Evolutionary conservation across 495 filamentous ascomycete genomes (phyloP).

Genomic region (Pyrenula aspistea): DNA sequence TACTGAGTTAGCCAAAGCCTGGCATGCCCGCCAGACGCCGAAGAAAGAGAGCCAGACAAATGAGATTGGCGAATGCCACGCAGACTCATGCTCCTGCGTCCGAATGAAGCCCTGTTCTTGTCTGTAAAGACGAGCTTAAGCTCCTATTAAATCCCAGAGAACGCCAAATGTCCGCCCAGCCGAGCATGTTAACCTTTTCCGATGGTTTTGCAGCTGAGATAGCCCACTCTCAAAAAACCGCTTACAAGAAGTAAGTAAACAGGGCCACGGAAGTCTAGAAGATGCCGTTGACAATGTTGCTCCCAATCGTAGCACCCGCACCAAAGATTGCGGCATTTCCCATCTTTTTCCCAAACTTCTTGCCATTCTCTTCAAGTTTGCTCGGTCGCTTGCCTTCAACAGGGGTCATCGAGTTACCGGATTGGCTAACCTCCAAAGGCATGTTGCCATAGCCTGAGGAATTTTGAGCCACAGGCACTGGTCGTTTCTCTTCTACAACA

Average conservation of each 20-base stretch:
- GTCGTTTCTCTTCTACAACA: constrained; percentile 33
- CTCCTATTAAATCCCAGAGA: not conserved
- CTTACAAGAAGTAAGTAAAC: constrained; percentile 2
- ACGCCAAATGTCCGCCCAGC: not conserved
- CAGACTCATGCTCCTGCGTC: not conserved
- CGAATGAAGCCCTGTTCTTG: not conserved
- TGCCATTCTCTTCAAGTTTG: constrained; percentile 41
- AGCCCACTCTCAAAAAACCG: not conserved
- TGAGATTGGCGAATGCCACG: not conserved
- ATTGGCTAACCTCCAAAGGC: constrained; percentile 38
- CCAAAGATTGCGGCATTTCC: constrained; percentile 59
- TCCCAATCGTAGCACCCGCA: constrained; percentile 80
- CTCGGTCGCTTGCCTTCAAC: constrained; percentile 18
- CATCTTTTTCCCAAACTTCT: constrained; percentile 46
- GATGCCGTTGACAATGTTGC: constrained; percentile 85
- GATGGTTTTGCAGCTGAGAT: not conserved
- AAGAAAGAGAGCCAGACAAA: not conserved
- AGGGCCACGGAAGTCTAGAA: constrained; percentile 40
- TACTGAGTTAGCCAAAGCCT: not conserved
- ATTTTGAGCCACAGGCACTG: constrained; percentile 14
- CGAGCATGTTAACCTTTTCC: not conserved
- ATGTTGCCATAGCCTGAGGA: constrained; percentile 39
- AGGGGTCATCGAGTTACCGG: constrained; percentile 17
- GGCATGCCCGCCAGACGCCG: not conserved
- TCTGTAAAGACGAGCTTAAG: not conserved